Conservation (phyloP, 352 stramenopile genomes). For the Globisporangium irregulare region DNA sequence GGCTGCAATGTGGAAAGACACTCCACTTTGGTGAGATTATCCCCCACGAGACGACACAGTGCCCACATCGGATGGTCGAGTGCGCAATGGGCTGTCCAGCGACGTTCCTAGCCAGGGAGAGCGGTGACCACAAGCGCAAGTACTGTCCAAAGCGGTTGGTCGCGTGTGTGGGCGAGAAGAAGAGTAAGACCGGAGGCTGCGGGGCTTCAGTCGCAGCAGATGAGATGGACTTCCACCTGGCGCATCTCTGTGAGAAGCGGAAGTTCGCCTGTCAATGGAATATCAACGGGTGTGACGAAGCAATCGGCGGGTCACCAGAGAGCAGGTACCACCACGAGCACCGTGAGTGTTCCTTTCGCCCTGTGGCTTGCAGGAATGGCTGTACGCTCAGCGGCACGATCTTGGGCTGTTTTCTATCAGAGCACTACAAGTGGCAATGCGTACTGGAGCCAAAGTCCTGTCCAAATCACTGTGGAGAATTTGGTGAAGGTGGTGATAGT, state of each 20-base stretch:
- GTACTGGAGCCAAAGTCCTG: constrained; percentile 42
- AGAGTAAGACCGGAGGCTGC: constrained; percentile 32
- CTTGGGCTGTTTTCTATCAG: constrained; percentile 39
- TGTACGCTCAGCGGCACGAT: constrained; percentile 43
- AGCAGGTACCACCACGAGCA: constrained; percentile 55
- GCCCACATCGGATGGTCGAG: constrained; percentile 37
- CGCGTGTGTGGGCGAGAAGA: constrained; percentile 25
- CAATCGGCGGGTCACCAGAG: constrained; percentile 35
- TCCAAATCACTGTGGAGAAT: constrained; percentile 22
- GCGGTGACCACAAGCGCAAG: constrained; percentile 32
- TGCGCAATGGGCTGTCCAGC: constrained; percentile 39
- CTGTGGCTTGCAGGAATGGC: constrained; percentile 44
- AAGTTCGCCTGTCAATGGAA: constrained; percentile 53
- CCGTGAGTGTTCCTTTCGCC: constrained; percentile 51
- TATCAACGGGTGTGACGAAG: constrained; percentile 38
- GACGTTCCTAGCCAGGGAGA: constrained; percentile 42
- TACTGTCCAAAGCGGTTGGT: constrained; percentile 57
- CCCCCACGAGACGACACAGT: constrained; percentile 49
- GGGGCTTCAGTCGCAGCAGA: constrained; percentile 40
- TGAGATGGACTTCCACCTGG: constrained; percentile 60
- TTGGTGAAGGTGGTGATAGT: neutral
- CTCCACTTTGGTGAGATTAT: constrained; percentile 46
- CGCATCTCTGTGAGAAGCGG: constrained; percentile 44
- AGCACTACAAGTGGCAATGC: constrained; percentile 76
- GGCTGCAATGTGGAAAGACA: constrained; percentile 37